Percentiles rank a stretch among this genome's conserved stretches.
Conservation (phyloP, 2,329 filamentous ascomycete genomes). For the Fusarium nelsonii region DNA sequence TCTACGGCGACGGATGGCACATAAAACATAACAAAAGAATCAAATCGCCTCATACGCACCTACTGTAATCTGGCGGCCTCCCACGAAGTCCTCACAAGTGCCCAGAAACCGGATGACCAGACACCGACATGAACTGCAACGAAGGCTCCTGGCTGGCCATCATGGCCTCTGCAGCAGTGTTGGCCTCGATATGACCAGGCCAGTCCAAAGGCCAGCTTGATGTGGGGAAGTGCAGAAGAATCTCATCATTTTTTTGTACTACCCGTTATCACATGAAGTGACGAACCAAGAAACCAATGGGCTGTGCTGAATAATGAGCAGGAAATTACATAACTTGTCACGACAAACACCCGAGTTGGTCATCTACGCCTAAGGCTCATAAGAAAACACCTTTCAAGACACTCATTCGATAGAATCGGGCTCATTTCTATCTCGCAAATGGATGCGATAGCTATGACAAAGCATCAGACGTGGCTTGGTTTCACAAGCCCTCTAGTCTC, state of each 20-base stretch:
- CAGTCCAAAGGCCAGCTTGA: constrained; percentile 17
- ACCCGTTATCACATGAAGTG: background rate
- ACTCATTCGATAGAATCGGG: background rate
- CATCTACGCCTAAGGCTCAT: background rate
- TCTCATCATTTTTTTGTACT: background rate
- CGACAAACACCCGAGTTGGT: background rate
- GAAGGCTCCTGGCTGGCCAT: constrained; percentile 5
- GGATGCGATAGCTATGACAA: background rate
- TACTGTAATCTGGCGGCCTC: constrained; percentile 14
- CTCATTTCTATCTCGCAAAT: background rate
- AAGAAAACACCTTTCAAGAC: background rate
- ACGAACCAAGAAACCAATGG: background rate
- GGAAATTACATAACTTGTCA: background rate
- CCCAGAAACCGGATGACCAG: constrained; percentile 23
- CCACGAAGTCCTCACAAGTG: background rate
- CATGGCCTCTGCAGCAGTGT: constrained; percentile 4
- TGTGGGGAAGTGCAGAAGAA: constrained; percentile 11
- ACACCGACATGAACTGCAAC: constrained; percentile 16
- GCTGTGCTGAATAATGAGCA: background rate
- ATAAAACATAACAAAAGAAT: background rate
- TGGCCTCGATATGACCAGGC: constrained; percentile 15
- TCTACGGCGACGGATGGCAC: background rate
- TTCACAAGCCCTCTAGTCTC: constrained; percentile 4
- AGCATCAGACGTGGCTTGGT: constrained; percentile 21
- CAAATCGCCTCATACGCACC: background rate